Evolutionary conservation across 2,329 filamentous ascomycete species (phyloP).

Genomic region (Beauveria sp.): DNA sequence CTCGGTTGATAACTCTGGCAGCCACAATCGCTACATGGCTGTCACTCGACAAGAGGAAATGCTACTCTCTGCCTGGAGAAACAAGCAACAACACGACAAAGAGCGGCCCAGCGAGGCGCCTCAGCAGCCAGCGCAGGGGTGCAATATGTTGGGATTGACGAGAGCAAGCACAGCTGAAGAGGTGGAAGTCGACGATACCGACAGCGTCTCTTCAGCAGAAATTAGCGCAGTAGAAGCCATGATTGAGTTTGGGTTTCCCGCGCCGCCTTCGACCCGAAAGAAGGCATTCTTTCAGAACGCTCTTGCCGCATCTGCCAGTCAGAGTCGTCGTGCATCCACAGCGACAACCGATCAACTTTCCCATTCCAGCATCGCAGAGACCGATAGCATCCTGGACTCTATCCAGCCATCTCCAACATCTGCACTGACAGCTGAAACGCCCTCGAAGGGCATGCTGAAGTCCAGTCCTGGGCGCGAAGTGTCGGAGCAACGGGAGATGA

Average conservation of each 20-base stretch:
- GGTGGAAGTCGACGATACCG: background rate
- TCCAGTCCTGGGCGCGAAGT: conserved; percentile 16
- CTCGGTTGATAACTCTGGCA: conserved; percentile 25
- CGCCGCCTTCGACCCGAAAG: conserved; percentile 23
- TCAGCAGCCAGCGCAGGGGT: conserved; percentile 23
- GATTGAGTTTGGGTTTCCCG: conserved; percentile 28
- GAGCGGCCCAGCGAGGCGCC: conserved; percentile 37
- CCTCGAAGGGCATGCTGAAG: background rate
- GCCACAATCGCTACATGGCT: conserved; percentile 42
- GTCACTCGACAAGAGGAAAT: conserved; percentile 52
- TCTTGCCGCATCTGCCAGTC: background rate
- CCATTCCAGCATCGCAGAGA: background rate
- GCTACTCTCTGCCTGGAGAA: conserved; percentile 47
- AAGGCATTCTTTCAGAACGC: conserved; percentile 12
- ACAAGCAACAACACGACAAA: conserved; percentile 49
- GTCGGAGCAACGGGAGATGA: conserved; percentile 13
- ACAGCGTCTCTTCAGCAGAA: conserved; percentile 15
- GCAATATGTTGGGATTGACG: conserved; percentile 1
- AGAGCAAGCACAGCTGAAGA: background rate
- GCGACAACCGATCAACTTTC: background rate
- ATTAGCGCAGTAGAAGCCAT: conserved; percentile 20
- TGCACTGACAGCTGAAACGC: background rate
- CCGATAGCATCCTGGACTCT: background rate
- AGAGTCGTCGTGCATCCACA: background rate
- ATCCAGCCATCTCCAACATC: background rate